Base-by-base conservation (phyloP, 805 yeast species). In the Pichia pseudocactophila region DNA sequence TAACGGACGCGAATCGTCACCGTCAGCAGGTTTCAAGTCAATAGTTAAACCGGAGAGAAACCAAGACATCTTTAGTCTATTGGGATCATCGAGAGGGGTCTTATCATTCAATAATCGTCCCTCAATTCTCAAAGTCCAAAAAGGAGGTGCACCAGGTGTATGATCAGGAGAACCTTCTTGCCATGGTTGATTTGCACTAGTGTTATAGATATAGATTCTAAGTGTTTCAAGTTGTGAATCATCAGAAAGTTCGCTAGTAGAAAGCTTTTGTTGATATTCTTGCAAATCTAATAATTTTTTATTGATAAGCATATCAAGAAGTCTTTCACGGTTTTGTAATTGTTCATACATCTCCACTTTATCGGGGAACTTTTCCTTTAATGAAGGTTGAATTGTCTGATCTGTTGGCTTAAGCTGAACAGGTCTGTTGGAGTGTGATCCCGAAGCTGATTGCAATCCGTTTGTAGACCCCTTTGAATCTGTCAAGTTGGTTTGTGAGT, bases 171-270 rank as follows among this genome's bases (percentile, higher is more conserved):
- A 15, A 45, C 50, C 16, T 45, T 40, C 48, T 58, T 83, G 90
- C 97, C 97, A 92, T 35, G 90, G 85, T 64, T 90, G 97, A 58
- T 85, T 84, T 47, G 80, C 84, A 26, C 82, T 68, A 4, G 86
- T 81, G 57, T 85, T 87, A 54, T 89, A 87, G 16, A 92, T 69
- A 56, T 80, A 90, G 15, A 92, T 74, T 43, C 97, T 75, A 52
- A 92, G 69, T 30, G 76, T 76, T 48, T 74, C 74, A 51, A 58
- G 54, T 46, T 65, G 36, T 60, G 61, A 48, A 61, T 68, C 52
- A 58, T 68, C 65, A 54, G 66, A 59, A 63, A 70, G 51, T 65
- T 71, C 43, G 16, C 18, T 27, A 11, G 46, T 43, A 7, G 32
- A 37, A 15, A 46, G 25, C 20, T 40, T 38, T 70, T 70, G 47